A percentile compares a stretch with the other conserved stretches of the same genome.
These are phyloP conservation scores for Suhomyces taliae DNA, from an alignment of 1,139 yeast genomes.

Conservation along the genomic window DNA sequence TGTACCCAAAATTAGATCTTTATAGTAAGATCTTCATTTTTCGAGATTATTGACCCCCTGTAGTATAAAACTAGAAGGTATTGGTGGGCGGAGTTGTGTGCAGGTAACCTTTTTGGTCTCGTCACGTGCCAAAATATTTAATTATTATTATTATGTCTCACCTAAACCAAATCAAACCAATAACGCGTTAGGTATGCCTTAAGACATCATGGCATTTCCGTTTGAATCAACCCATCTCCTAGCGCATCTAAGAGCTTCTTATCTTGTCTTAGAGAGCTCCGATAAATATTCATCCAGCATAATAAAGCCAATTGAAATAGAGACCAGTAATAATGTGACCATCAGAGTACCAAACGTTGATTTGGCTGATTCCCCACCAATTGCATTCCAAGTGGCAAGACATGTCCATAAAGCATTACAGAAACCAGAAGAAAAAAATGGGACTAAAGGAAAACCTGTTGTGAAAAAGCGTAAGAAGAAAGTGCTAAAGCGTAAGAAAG, in stretches of 20 bases:
- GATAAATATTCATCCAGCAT: slow-evolving; percentile 27
- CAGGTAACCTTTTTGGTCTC: too few relatives aligned
- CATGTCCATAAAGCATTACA: slow-evolving; percentile 17
- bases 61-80: too few relatives aligned
- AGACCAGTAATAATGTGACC: not conserved
- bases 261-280: slow-evolving; percentile 27
- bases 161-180: not conserved
- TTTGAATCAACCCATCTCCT: slow-evolving; percentile 31
- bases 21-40: too few relatives aligned
- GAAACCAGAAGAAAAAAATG: not conserved
- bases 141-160: too few relatives aligned
- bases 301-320: slow-evolving; percentile 20
- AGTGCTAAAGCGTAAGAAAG: not conserved
- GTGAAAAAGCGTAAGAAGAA: not conserved
- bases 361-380: slow-evolving; percentile 38
- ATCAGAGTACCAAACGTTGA: slow-evolving; percentile 2
- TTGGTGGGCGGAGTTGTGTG: too few relatives aligned
- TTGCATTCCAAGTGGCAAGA: slow-evolving; percentile 29
- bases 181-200: not conserved
- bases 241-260: slow-evolving; percentile 33
- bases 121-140: too few relatives aligned
- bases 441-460: not conserved
- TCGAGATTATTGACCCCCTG: too few relatives aligned
- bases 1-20: too few relatives aligned
- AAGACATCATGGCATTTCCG: slow-evolving; percentile 35